Conservation (phyloP, 176 grass and related monocot genomes). For the Rhynchospora breviuscula region DNA sequence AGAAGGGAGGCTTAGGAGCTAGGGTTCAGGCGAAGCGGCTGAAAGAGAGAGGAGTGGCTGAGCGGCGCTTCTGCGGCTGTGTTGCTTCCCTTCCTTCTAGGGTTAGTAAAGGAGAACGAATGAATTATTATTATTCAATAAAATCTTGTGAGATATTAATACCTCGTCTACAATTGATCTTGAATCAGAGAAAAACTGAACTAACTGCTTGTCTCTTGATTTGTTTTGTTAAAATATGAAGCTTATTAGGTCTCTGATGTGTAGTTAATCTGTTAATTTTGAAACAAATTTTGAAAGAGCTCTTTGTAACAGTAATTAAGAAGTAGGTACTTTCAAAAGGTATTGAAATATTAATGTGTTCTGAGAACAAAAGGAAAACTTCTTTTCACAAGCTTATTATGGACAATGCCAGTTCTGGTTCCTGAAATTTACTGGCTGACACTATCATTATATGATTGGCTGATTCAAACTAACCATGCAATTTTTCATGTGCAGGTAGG, state of each 20-base stretch:
- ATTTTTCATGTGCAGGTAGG: constrained; percentile 49
- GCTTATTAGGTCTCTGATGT: neutral
- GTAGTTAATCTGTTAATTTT: neutral
- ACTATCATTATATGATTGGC: neutral
- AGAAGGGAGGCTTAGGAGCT: neutral
- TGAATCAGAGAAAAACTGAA: neutral
- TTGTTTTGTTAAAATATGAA: neutral
- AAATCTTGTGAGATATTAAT: constrained; percentile 15
- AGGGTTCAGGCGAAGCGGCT: neutral
- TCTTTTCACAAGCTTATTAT: neutral
- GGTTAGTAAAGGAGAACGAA: constrained; percentile 3
- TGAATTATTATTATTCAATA: neutral
- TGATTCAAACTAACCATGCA: neutral
- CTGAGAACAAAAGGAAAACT: neutral
- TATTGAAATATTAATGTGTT: neutral
- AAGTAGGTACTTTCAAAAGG: neutral
- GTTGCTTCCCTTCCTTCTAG: neutral
- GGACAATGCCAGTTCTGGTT: neutral
- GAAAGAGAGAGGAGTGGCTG: neutral
- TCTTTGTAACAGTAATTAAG: neutral
- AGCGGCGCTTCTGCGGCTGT: neutral
- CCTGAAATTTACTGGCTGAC: neutral
- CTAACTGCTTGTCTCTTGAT: neutral
- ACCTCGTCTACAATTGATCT: neutral
- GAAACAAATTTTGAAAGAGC: neutral